Evolutionary conservation across 2,329 filamentous ascomycete genomes (phyloP), one percentile per base, ranked within the genome.

Genomic region (Colletotrichum sp.): DNA sequence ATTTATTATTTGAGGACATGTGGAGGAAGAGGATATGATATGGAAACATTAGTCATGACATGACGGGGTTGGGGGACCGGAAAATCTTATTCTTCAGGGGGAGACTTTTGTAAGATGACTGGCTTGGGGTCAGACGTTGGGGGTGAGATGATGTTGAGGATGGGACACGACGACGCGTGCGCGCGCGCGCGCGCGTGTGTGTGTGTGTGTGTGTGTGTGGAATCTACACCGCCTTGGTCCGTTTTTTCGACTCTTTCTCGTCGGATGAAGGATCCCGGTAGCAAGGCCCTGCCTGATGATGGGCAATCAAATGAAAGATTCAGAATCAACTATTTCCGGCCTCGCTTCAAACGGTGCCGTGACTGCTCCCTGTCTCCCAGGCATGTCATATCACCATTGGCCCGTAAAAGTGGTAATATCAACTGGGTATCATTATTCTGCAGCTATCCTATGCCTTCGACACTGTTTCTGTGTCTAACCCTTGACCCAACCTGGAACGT

Each of bases 401-500:
- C 4, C n/a, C 44, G 11, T 25, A 22, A 22, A 52, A 22, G 44
- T 52, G n/a, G 44, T 52, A 22, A 52, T 55, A 27, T 63, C 27
- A 71, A 72, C 25, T 72, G 73, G 74, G 74, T 76, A 76, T 76
- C 74, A 74, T 76, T 52, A 19, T 29, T 72, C 64, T 34, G 22
- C 16, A 49, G 8, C 27, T 16, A 25, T 25, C 25, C 6, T 44
- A 61, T 30, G 30, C 25, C 29, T 27, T 27, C 19, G 19, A 32
- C 57, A 61, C 57, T 52, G 44, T 52, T 52, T 52, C 44, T 52
- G n/a, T 25, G n/a, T 11, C 81, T 71, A 84, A 25, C 79, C 85
- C 78, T 89, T 90, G 11, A 96, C 94, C 95, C 94, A 97, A 1
- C 95, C 95, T 0, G 94, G 93, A 49, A 96, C 93, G 61, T 91